These are phyloP conservation scores for Triglochin maritima DNA, from an alignment of 106 monocot species.

Conservation along the genomic window DNA sequence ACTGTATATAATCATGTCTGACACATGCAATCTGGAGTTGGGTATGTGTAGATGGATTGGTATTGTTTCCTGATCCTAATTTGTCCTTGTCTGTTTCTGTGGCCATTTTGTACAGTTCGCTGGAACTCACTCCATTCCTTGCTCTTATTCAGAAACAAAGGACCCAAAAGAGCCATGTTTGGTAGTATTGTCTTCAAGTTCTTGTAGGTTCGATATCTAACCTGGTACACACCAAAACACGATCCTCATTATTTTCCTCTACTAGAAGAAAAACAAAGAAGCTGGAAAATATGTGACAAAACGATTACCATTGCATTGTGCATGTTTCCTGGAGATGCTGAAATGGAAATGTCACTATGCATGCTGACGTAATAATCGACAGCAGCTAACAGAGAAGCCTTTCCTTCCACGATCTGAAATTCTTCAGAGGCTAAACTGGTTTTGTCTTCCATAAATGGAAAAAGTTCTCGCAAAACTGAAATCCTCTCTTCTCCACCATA, in stretches of 20 bases:
- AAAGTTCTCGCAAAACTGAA: conserved; percentile 59
- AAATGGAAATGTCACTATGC: conserved; percentile 77
- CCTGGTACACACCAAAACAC: conserved; percentile 6
- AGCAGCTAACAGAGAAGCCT: conserved; percentile 83
- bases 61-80: conserved; percentile 46
- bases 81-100: conserved; percentile 46
- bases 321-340: conserved; percentile 93
- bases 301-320: conserved; percentile 82
- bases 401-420: conserved; percentile 53
- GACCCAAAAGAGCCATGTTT: conserved; percentile 65
- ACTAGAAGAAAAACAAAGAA: not conserved
- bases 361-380: conserved; percentile 90
- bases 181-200: conserved; percentile 67
- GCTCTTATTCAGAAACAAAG: conserved; percentile 68
- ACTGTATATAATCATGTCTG: too few relatives aligned
- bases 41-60: conserved; percentile 80
- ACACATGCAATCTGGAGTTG: conserved; percentile 82
- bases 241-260: not conserved
- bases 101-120: conserved; percentile 44
- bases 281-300: not conserved
- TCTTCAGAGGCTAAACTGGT: conserved; percentile 71
- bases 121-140: conserved; percentile 58
- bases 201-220: conserved; percentile 47
- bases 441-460: conserved; percentile 89
- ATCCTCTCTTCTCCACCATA: conserved; percentile 86